Conservation (phyloP, 495 filamentous ascomycete species). For the Thozetella sp. region DNA sequence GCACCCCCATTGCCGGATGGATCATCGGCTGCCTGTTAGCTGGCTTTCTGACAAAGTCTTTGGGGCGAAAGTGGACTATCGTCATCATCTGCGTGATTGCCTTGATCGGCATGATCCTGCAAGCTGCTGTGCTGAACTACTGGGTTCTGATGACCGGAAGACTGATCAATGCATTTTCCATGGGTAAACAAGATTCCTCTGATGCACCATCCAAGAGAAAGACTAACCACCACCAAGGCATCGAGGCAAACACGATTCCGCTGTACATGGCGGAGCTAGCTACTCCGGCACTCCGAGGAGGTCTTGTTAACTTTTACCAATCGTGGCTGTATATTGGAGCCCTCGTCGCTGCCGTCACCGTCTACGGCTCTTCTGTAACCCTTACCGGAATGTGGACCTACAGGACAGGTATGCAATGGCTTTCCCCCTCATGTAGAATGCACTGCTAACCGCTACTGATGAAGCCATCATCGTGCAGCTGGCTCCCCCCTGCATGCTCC, state of each 20-base stretch:
- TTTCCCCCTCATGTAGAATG: neutral
- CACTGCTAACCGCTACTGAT: neutral
- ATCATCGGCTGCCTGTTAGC: neutral
- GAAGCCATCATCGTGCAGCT: neutral
- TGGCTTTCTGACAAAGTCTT: neutral
- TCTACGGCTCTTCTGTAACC: neutral
- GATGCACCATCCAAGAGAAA: neutral
- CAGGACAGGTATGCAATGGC: neutral
- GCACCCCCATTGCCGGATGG: neutral
- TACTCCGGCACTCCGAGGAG: neutral
- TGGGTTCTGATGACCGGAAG: neutral
- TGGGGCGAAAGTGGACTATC: neutral
- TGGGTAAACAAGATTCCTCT: neutral
- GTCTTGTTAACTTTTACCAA: neutral
- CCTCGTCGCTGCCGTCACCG: neutral
- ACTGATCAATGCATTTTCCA: neutral
- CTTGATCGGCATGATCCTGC: neutral
- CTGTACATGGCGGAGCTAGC: neutral
- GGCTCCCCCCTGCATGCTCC: constrained; percentile 26
- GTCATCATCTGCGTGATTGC: neutral
- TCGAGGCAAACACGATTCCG: neutral
- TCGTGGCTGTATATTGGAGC: neutral
- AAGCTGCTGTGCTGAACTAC: neutral
- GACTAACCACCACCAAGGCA: neutral
- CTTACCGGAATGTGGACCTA: neutral